Evolutionary conservation across 1,139 yeast species (phyloP).

Genomic region (Hansenula lynferdii): DNA sequence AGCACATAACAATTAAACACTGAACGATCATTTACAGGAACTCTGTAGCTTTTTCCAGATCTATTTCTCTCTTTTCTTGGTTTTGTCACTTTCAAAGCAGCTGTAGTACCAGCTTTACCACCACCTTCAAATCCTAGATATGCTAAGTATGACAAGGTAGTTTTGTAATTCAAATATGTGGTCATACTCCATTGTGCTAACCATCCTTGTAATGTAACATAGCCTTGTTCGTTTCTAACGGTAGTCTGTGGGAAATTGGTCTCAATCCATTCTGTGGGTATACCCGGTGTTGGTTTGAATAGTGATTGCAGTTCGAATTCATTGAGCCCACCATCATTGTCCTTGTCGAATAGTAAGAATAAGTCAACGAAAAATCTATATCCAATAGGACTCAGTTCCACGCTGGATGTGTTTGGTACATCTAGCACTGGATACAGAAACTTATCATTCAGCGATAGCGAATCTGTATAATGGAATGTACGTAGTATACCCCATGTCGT

Average conservation of each 20-base stretch:
- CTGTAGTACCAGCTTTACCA: slow-evolving; percentile 25
- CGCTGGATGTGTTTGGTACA: slow-evolving; percentile 73
- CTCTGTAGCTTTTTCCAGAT: slow-evolving; percentile 63
- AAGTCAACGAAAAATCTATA: slow-evolving; percentile 87
- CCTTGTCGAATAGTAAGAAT: slow-evolving; percentile 82
- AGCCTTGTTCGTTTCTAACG: slow-evolving; percentile 84
- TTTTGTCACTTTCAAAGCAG: slow-evolving; percentile 78
- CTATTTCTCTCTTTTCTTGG: slow-evolving; percentile 64
- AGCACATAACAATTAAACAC: slow-evolving; percentile 86
- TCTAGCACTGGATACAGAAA: slow-evolving; percentile 76
- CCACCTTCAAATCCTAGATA: slow-evolving; percentile 74
- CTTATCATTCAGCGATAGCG: slow-evolving; percentile 75
- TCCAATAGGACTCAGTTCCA: slow-evolving; percentile 91
- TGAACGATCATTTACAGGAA: slow-evolving; percentile 72
- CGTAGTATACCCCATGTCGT: slow-evolving; percentile 94
- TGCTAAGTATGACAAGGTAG: slow-evolving; percentile 84
- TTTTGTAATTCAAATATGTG: slow-evolving; percentile 76
- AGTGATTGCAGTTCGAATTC: slow-evolving; percentile 61
- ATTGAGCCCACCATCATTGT: slow-evolving; percentile 91
- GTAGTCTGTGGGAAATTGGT: slow-evolving; percentile 82
- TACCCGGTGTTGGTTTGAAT: slow-evolving; percentile 88
- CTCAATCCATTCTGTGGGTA: slow-evolving; percentile 82
- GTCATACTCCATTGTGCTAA: slow-evolving; percentile 98
- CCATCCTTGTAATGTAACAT: slow-evolving; percentile 95
- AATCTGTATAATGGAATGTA: slow-evolving; percentile 86